A percentile compares a stretch with the other conserved stretches of the same genome.
phyloP scores from a whole-genome alignment of 2,329 filamentous ascomycete genomes.

The Orbilia blumenaviensis region DNA sequence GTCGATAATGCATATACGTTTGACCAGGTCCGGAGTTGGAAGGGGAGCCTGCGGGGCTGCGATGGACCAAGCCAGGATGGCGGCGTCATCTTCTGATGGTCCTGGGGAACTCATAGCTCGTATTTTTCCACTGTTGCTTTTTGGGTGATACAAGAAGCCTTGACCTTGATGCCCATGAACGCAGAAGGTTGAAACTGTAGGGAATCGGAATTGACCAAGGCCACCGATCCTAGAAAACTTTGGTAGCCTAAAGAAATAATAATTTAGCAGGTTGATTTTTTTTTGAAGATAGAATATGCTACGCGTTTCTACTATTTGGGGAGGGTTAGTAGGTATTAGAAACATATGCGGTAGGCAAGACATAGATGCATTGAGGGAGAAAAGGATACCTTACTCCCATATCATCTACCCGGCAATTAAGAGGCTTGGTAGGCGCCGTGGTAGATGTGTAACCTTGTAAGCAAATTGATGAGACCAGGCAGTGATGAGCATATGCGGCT shows the following conservation, averaged over 20 bases:
- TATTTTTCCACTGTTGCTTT: not conserved
- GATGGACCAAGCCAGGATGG: constrained; percentile 31
- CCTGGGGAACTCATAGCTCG: constrained; percentile 21
- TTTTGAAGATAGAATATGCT: not conserved
- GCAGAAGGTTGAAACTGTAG: not conserved
- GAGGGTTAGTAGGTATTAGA: not conserved
- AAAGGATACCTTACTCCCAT: constrained; percentile 23
- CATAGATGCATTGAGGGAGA: no score
- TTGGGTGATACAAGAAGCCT: not conserved
- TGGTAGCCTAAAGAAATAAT: not conserved
- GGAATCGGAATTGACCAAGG: not conserved
- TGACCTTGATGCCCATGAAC: not conserved
- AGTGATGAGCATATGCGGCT: no score
- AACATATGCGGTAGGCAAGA: no score
- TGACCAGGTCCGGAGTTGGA: constrained; percentile 17
- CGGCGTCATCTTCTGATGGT: not conserved
- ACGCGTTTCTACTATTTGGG: not conserved
- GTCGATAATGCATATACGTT: constrained; percentile 46
- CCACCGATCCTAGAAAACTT: not conserved
- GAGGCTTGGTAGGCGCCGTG: no score
- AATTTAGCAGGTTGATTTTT: not conserved
- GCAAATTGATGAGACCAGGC: no score
- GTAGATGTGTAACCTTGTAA: no score
- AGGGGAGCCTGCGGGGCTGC: constrained; percentile 22
- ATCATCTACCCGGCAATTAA: constrained; percentile 15